Evolutionary conservation across 2,329 filamentous ascomycete species (phyloP).

Genomic region (Phoma sp.): DNA sequence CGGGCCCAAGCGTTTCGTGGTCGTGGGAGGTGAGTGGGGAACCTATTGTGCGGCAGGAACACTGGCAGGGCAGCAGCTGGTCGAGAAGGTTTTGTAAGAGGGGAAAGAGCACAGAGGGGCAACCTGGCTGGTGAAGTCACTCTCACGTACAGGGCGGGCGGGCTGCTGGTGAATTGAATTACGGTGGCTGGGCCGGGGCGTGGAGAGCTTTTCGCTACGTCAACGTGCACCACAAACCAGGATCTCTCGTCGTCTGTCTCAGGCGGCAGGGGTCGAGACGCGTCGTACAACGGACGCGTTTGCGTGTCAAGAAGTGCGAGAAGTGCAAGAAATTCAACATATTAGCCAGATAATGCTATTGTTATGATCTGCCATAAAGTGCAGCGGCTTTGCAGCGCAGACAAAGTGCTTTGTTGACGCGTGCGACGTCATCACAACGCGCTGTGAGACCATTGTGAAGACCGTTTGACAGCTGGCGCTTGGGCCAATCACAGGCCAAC

Average conservation of each 20-base stretch:
- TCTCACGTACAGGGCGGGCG: constrained; percentile 1
- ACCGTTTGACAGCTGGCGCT: constrained; percentile 6
- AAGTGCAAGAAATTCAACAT: neutral
- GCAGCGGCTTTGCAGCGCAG: neutral
- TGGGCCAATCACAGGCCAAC: constrained; percentile 3
- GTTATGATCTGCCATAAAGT: neutral
- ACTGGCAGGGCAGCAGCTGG: constrained; percentile 9
- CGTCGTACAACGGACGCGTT: constrained; percentile 11
- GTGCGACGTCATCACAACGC: constrained; percentile 8
- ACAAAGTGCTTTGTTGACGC: neutral
- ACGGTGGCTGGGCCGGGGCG: constrained; percentile 11
- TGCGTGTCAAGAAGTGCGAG: neutral
- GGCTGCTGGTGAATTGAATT: constrained; percentile 9
- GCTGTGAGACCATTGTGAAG: neutral
- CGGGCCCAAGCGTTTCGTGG: constrained; percentile 10
- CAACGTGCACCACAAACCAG: constrained; percentile 14
- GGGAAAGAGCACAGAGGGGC: constrained; percentile 5
- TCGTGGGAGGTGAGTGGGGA: neutral
- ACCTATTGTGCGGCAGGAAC: constrained; percentile 5
- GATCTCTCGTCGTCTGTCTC: constrained; percentile 3
- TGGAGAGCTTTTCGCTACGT: constrained; percentile 18
- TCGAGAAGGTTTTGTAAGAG: constrained; percentile 10
- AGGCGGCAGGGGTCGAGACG: constrained; percentile 17
- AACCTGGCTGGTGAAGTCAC: constrained; percentile 9
- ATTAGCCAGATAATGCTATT: neutral